Evolutionary conservation across 2,329 filamentous ascomycete species (phyloP), one percentile per base, ranked within the genome.

Genomic region (Calonectria ilicicola): DNA sequence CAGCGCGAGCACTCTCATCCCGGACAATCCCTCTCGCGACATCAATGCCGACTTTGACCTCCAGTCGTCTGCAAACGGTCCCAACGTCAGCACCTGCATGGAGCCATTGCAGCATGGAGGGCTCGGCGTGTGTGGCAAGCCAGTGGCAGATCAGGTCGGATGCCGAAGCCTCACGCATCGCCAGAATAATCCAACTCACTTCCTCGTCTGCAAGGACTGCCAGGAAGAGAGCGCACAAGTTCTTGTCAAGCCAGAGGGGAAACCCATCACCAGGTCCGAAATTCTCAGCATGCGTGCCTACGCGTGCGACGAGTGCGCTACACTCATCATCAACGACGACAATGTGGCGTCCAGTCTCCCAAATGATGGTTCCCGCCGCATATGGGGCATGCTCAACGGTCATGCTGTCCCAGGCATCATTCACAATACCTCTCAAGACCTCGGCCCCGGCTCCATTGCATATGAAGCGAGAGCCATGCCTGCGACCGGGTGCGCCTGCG

Each of bases 401-500:
- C 56, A 69, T 53, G 73, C 74, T 9, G 68, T 85, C 27, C 84
- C 78, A 73, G 82, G 82, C n/a, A 26, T 35, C 15, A 64, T 58
- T 40, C 29, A 66, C 44, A 29, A 42, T n/a, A n/a, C 40, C 7
- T 2, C 53, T 15, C 6, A 15, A 8, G 32, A 47, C 32, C 6
- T 7, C 5, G 2, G 5, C 40, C 49, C n/a, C 3, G 15, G 49
- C 15, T 38, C 40, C 23, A 51, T 75, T 32, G 51, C 72, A 29
- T 78, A 75, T 44, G 40, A 42, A n/a, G 67, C 38, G 7, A 35
- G 49, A 9, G 49, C 64, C 23, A 69, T 75, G 49, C 76, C 79
- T 3, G 46, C 81, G 2, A 86, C 84, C 12, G 85, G 85, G 1
- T 87, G 85, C 74, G 38, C 74, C 5, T 87, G 85, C 75, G 82